Evolutionary conservation across 2,329 filamentous ascomycete species (phyloP), one percentile per base, ranked within the genome.

Genomic region (Rosellinia necatrix): DNA sequence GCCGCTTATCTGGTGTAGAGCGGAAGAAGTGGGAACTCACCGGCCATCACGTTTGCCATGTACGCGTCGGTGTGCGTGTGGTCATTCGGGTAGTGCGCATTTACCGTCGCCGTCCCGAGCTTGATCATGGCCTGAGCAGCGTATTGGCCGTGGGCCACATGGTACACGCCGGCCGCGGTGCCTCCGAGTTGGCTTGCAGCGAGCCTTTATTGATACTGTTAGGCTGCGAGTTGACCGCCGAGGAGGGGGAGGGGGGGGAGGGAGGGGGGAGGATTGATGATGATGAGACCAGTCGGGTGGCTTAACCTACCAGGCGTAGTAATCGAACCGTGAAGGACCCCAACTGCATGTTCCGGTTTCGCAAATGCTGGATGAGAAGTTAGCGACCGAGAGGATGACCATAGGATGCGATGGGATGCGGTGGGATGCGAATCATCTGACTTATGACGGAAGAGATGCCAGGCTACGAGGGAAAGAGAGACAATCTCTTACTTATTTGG

Each of bases 81-180:
- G 62, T 87, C 84, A 17, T 76, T 76, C 0, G 84, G 81, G 58
- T 79, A 88, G 59, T 79, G 75, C 0, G 73, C 71, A 66, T 85
- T 78, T 22, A 85, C 81, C 3, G 72, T 75, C 0, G 71, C 57
- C 35, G 71, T 72, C 0, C 84, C 83, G 41, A 85, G 64, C 12
- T 73, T 72, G 66, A 78, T 67, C 67, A 80, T 85, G 34, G 76
- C 78, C 59, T 79, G 76, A 3, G 80, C 82, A 4, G 79, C 78
- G 62, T 86, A 86, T 32, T 75, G 73, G n/a, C 81, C 81, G 64
- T 88, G 85, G 24, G 86, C 80, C 8, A 88, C 79, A 66, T 82
- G 86, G 7, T 77, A 75, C 2, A 80, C 80, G 7, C 79, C 76
- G 10, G 66, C 49, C 15, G 64, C 67, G 7, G 70, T 70, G 17